Percentiles rank a stretch among this genome's conserved stretches.
Conservation (phyloP, 2,329 filamentous ascomycete genomes). For the Talaromyces sp. region DNA sequence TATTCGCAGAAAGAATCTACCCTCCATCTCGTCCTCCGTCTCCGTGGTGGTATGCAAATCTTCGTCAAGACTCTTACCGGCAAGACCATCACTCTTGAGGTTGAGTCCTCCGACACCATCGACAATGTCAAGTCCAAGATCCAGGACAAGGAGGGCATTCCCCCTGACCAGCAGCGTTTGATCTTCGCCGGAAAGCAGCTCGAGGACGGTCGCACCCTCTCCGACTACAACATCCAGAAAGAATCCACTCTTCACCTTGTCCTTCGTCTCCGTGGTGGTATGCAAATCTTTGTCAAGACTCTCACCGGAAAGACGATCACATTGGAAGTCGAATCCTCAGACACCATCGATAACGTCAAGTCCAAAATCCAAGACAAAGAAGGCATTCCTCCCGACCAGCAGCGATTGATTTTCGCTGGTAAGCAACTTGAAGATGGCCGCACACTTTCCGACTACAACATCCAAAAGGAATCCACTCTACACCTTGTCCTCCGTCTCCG, state of each 20-base stretch:
- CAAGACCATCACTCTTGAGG: slow-evolving; percentile 74
- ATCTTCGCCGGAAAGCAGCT: slow-evolving; percentile 97
- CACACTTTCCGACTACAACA: slow-evolving; percentile 87
- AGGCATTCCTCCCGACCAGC: slow-evolving; percentile 78
- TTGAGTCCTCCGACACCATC: slow-evolving; percentile 21
- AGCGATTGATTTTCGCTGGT: slow-evolving; percentile 21
- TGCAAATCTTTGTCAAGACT: slow-evolving; percentile 60
- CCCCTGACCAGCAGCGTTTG: slow-evolving; percentile 90
- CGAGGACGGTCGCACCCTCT: slow-evolving; percentile 86
- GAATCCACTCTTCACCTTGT: slow-evolving; percentile 83
- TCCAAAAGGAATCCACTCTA: slow-evolving; percentile 84
- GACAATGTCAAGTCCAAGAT: slow-evolving; percentile 22
- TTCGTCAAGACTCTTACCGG: slow-evolving; percentile 93
- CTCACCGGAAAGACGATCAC: slow-evolving; percentile 88
- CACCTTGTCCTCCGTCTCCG: slow-evolving; percentile 78
- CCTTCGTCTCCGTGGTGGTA: slow-evolving; percentile 81
- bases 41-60: slow-evolving; percentile 64
- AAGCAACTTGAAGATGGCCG: slow-evolving; percentile 22
- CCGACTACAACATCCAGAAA: slow-evolving; percentile 96
- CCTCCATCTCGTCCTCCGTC: slow-evolving; percentile 72
- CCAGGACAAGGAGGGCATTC: slow-evolving; percentile 96
- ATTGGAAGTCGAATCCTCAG: slow-evolving; percentile 81
- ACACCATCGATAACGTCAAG: slow-evolving; percentile 95
- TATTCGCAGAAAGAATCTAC: slow-evolving; percentile 60
- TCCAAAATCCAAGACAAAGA: slow-evolving; percentile 78